A percentile compares a stretch with the other conserved stretches of the same genome.
Conservation (phyloP, 2,329 filamentous ascomycete species). For the Ceratocystis diversiconidia region DNA sequence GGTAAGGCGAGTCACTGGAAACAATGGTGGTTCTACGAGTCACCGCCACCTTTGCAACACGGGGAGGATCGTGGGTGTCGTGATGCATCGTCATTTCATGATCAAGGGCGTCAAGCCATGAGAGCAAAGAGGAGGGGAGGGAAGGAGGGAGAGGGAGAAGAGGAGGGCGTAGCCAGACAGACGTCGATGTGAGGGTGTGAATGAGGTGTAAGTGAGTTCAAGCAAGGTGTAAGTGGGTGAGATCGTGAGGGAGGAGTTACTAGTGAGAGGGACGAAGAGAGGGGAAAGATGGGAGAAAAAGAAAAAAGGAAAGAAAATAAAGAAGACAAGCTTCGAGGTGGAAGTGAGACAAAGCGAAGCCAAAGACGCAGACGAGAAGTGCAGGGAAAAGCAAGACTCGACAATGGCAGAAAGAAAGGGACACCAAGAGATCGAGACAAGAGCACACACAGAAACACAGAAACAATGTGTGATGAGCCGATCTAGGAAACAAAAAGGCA, state of each 20-base stretch:
- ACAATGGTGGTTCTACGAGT: constrained; percentile 14
- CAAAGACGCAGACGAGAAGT: not conserved
- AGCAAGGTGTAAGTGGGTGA: not conserved
- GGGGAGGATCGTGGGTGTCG: constrained; percentile 9
- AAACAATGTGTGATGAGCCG: too few species aligned
- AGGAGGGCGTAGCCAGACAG: not conserved
- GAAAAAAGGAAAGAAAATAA: not conserved
- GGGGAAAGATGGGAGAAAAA: not conserved
- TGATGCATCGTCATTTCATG: constrained; percentile 13
- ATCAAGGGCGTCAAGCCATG: constrained; percentile 7
- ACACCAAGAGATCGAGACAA: too few species aligned
- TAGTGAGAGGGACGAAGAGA: not conserved
- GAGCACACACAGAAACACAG: too few species aligned
- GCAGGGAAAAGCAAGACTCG: not conserved
- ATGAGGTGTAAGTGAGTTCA: not conserved
- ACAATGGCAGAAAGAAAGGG: too few species aligned
- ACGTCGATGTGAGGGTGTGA: not conserved
- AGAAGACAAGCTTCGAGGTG: not conserved
- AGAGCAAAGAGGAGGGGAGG: not conserved
- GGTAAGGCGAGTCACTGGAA: constrained; percentile 8
- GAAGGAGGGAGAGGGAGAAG: not conserved
- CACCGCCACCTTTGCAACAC: constrained; percentile 1
- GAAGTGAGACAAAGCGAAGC: not conserved
- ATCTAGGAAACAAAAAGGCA: too few species aligned
- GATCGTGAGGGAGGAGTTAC: not conserved